Conservation (phyloP, 1,284 basidiomycete genomes). For the Apiotrichum akiyoshidainum region DNA sequence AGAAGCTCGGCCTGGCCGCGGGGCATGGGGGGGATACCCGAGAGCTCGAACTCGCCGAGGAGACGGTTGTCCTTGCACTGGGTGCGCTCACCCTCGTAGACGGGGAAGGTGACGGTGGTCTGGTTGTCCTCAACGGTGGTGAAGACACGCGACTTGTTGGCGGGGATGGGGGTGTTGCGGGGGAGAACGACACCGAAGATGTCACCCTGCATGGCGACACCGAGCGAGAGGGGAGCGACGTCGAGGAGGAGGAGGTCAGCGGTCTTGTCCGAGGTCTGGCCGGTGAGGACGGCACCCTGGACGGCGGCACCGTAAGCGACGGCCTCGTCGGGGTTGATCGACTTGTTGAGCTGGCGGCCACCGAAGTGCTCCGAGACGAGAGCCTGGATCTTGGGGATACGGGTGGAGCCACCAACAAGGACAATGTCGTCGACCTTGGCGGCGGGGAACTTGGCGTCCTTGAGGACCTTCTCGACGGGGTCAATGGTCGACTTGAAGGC, state of each 20-base stretch:
- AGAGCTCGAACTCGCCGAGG: constrained; percentile 96
- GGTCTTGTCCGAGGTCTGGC: constrained; percentile 93
- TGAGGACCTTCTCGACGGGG: constrained; percentile 97
- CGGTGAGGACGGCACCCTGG: constrained; percentile 92
- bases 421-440: constrained; percentile 99
- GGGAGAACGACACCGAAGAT: constrained; percentile 90
- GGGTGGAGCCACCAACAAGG: constrained; percentile 98
- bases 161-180: constrained; percentile 94
- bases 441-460: constrained; percentile 95
- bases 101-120: constrained; percentile 95
- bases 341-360: constrained; percentile 97
- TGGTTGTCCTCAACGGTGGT: constrained; percentile 99
- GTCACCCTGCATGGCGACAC: constrained; percentile 97
- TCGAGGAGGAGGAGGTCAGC: constrained; percentile 92
- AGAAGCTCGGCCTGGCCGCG: constrained; percentile 94
- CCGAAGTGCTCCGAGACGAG: constrained; percentile 98
- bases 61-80: constrained; percentile 96
- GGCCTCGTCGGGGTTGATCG: constrained; percentile 93
- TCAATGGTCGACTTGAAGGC: constrained; percentile 97
- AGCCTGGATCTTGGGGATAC: constrained; percentile 98
- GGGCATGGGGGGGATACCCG: constrained; percentile 92
- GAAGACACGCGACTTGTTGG: constrained; percentile 93
- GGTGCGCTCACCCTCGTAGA: constrained; percentile 96
- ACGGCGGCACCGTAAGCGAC: constrained; percentile 95
- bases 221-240: constrained; percentile 91